These are phyloP conservation scores for Schizosaccharomyces versatilis DNA, from an alignment of 1,139 yeast species.

Conservation along the genomic window DNA sequence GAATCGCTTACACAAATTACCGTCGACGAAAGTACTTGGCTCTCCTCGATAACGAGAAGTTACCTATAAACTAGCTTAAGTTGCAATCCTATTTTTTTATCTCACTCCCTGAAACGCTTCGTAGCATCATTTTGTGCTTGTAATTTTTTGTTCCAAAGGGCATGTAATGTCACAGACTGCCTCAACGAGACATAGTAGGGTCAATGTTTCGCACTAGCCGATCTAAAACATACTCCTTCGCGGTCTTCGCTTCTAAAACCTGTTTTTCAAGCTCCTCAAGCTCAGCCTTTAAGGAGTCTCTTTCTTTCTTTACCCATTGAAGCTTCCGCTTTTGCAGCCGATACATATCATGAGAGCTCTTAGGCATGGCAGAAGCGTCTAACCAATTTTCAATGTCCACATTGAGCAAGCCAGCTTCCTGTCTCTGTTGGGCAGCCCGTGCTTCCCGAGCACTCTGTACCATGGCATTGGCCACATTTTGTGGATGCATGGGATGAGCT, in stretches of 20 bases:
- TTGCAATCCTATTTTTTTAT: too few species aligned
- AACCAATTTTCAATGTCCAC: constrained; percentile 11
- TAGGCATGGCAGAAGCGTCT: constrained; percentile 15
- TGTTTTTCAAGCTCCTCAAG: constrained; percentile 22
- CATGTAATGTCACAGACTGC: too few species aligned
- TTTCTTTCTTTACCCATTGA: constrained; percentile 30
- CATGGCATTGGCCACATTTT: constrained; percentile 8
- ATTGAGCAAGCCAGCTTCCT: constrained; percentile 6
- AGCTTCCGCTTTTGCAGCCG: constrained; percentile 20
- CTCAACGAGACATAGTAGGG: not conserved
- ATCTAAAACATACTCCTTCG: constrained; percentile 38
- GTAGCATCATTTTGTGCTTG: too few species aligned
- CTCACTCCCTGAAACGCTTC: too few species aligned
- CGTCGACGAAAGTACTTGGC: too few species aligned
- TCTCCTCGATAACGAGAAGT: too few species aligned
- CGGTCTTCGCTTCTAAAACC: constrained; percentile 30
- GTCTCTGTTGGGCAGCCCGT: not conserved
- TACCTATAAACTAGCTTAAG: too few species aligned
- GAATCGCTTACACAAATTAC: too few species aligned
- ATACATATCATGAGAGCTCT: constrained; percentile 14
- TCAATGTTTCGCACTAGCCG: not conserved
- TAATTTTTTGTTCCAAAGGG: too few species aligned
- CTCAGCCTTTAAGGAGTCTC: constrained; percentile 26
- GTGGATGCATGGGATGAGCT: constrained; percentile 10
- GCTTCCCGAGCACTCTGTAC: constrained; percentile 6